Evolutionary conservation across 2,329 filamentous ascomycete genomes (phyloP).

Genomic region (Hirsutella rhossiliensis): DNA sequence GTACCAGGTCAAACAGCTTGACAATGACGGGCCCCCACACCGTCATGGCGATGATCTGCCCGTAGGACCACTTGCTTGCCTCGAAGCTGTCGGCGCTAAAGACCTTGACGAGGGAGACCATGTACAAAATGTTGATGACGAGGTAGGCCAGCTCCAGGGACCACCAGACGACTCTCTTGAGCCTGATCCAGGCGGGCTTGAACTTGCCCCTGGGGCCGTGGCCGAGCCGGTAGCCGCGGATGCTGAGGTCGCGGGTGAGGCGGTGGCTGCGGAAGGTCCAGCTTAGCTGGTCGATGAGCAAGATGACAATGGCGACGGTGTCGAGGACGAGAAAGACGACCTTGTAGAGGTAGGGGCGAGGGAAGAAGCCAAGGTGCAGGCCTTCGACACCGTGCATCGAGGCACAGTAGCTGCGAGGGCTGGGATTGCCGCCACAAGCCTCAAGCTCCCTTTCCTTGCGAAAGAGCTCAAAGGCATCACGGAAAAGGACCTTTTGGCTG

Average conservation of each 20-base stretch:
- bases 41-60: slow-evolving; percentile 26
- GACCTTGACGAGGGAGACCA: slow-evolving; percentile 22
- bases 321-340: slow-evolving; percentile 24
- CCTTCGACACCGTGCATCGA: slow-evolving; percentile 20
- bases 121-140: slow-evolving; percentile 25
- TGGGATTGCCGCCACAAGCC: slow-evolving; percentile 23
- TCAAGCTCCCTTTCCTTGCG: slow-evolving; percentile 17
- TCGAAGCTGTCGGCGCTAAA: slow-evolving; percentile 23
- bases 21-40: slow-evolving; percentile 27
- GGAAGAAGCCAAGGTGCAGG: slow-evolving; percentile 22
- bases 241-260: slow-evolving; percentile 15
- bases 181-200: slow-evolving; percentile 14
- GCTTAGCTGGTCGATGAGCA: slow-evolving; percentile 20
- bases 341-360: slow-evolving; percentile 24
- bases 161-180: slow-evolving; percentile 21
- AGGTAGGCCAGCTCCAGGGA: slow-evolving; percentile 22
- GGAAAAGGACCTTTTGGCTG: slow-evolving; percentile 22
- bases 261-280: slow-evolving; percentile 24
- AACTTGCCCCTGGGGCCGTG: slow-evolving; percentile 17
- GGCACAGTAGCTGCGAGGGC: slow-evolving; percentile 24
- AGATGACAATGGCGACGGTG: slow-evolving; percentile 20
- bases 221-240: slow-evolving; percentile 19
- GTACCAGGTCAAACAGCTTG: slow-evolving; percentile 23
- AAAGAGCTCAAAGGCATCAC: slow-evolving; percentile 21
- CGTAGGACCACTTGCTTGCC: slow-evolving; percentile 22